Conservation (phyloP, 345 rosid species). For the Gossypium herbaceum region DNA sequence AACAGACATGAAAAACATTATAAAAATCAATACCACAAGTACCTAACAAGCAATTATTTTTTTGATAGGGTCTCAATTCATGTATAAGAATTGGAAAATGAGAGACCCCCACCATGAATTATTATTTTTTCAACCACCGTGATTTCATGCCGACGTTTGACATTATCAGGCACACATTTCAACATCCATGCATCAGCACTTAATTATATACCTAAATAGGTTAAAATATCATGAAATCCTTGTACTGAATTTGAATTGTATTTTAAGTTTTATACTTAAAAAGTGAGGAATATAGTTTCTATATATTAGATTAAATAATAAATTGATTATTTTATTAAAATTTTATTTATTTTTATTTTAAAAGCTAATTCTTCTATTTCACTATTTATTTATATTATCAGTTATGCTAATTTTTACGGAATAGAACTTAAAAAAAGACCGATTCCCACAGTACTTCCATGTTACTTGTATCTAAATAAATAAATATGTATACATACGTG, state of each 20-base stretch:
- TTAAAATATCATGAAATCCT: too few species aligned
- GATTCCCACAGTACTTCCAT: too few species aligned
- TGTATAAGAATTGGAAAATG: not conserved
- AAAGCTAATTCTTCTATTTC: rapidly evolving
- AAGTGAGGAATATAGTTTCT: rapidly evolving
- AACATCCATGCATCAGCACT: conserved; percentile 3
- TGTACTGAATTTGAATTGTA: too few species aligned
- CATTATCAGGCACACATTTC: conserved; percentile 31
- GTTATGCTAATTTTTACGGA: rapidly evolving
- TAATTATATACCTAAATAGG: too few species aligned
- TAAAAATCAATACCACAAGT: not conserved
- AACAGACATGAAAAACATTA: not conserved
- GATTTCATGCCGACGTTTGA: conserved; percentile 17
- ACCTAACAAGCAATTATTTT: not conserved
- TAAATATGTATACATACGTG: too few species aligned
- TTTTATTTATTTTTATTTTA: too few species aligned
- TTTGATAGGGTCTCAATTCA: not conserved
- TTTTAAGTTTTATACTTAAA: too few species aligned
- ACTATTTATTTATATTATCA: too few species aligned
- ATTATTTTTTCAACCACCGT: not conserved
- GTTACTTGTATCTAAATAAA: too few species aligned
- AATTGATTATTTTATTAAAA: too few species aligned
- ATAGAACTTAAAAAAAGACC: rapidly evolving
- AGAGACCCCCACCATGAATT: not conserved
- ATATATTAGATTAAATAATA: too few species aligned